Conservation (phyloP, 441 rosid genomes). For the Jatropha multifida region DNA sequence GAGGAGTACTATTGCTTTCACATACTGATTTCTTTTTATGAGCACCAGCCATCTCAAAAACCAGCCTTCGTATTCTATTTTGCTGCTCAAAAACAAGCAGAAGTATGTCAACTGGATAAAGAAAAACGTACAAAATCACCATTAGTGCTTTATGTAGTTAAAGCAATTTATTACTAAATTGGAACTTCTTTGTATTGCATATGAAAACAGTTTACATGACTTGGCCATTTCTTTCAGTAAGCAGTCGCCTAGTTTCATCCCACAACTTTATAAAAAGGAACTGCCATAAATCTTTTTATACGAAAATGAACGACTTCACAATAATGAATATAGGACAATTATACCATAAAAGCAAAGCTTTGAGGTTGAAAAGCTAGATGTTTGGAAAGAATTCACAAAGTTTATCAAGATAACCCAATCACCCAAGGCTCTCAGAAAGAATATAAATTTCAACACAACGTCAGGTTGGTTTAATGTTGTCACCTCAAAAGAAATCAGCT, state of each 20-base stretch:
- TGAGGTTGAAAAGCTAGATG: background rate
- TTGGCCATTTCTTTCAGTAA: background rate
- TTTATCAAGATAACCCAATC: background rate
- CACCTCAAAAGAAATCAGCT: background rate
- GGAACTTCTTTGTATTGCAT: background rate
- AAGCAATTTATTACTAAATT: background rate
- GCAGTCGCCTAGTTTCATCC: background rate
- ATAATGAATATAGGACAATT: background rate
- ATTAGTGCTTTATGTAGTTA: background rate
- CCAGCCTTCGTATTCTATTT: slow-evolving; percentile 62
- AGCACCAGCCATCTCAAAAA: slow-evolving; percentile 69
- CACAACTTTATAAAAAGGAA: background rate
- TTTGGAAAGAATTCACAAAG: background rate
- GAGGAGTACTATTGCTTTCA: slow-evolving; percentile 31
- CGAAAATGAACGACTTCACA: background rate
- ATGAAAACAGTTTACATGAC: background rate
- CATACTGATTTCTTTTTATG: slow-evolving; percentile 46
- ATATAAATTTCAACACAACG: background rate
- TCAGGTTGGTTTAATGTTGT: background rate
- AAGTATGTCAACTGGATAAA: slow-evolving; percentile 2
- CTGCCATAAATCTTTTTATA: background rate
- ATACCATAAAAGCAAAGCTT: background rate
- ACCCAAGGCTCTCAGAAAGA: background rate
- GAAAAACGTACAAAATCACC: background rate
- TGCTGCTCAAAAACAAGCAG: slow-evolving; percentile 35